These are phyloP conservation scores for Dicorynia guianensis DNA, from an alignment of 306 rosid species.

Conservation along the genomic window DNA sequence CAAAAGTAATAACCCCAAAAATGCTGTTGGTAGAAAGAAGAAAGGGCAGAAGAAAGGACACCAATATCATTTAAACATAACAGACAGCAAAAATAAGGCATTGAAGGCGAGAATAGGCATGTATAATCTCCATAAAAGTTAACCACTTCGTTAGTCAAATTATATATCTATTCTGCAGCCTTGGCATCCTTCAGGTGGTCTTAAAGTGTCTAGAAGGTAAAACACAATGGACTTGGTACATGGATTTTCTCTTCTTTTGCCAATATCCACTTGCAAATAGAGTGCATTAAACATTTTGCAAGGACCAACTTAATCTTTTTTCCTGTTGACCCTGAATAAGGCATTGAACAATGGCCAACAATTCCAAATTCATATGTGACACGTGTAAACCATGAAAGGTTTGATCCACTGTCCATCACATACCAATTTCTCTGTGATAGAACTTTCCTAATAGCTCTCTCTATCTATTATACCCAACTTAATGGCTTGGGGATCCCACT, in stretches of 20 bases:
- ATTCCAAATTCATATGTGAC: conserved; percentile 1
- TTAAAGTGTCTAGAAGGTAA: neutral
- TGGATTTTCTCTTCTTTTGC: neutral
- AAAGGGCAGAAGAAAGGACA: neutral
- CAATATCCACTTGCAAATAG: conserved; percentile 4
- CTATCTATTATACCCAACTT: too few relatives aligned
- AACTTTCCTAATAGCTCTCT: too few relatives aligned
- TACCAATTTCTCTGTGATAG: neutral
- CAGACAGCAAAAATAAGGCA: neutral
- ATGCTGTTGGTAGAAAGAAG: neutral
- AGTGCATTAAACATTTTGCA: too few relatives aligned
- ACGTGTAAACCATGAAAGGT: neutral
- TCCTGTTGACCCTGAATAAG: neutral
- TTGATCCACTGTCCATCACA: conserved; percentile 4
- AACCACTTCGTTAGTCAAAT: too few relatives aligned
- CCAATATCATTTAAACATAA: conserved; percentile 7
- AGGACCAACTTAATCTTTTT: neutral
- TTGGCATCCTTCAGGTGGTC: neutral
- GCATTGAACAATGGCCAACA: conserved; percentile 21
- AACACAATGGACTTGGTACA: conserved; percentile 5
- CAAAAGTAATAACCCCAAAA: conserved; percentile 1
- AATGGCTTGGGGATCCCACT: too few relatives aligned
- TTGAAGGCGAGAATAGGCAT: neutral
- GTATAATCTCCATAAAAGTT: neutral
- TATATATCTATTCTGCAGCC: neutral